phyloP scores from a whole-genome alignment of 305 asterid genomes.

The Fraxinus dipetala region DNA sequence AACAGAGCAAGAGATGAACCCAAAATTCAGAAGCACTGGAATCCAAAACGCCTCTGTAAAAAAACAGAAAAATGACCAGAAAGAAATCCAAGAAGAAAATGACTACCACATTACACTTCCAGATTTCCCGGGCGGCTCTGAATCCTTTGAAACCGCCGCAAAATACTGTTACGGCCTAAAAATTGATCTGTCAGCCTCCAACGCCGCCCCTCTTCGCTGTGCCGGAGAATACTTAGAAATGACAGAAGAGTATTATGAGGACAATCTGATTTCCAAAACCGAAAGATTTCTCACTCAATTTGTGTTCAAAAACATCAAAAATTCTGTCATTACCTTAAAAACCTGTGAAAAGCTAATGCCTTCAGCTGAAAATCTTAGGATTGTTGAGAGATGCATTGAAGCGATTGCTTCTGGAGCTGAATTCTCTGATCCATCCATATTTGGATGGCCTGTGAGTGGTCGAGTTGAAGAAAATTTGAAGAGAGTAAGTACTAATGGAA shows the following conservation, averaged over 20 bases:
- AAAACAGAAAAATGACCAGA: constrained; percentile 24
- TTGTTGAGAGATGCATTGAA: constrained; percentile 68
- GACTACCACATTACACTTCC: constrained; percentile 67
- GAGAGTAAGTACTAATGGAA: constrained; percentile 22
- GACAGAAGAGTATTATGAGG: constrained; percentile 86
- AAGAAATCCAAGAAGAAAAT: constrained; percentile 11
- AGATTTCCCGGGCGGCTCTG: constrained; percentile 94
- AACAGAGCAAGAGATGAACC: constrained; percentile 58
- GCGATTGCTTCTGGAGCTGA: constrained; percentile 66
- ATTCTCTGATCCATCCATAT: constrained; percentile 66
- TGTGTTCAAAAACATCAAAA: constrained; percentile 51
- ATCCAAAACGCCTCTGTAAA: constrained; percentile 36
- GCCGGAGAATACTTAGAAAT: constrained; percentile 82
- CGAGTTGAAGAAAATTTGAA: constrained; percentile 34
- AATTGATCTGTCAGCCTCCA: constrained; percentile 65
- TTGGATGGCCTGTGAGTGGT: constrained; percentile 92
- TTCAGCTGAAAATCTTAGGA: constrained; percentile 60
- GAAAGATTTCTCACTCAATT: constrained; percentile 60
- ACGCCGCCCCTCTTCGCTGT: constrained; percentile 79
- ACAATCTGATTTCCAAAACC: constrained; percentile 70
- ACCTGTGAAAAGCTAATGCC: constrained; percentile 62
- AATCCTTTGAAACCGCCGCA: constrained; percentile 80
- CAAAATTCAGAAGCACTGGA: constrained; percentile 24
- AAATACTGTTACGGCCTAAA: constrained; percentile 89
- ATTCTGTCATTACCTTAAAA: constrained; percentile 48